Evolutionary conservation across 768 basidiomycete species (phyloP), one percentile per base, ranked within the genome.

Genomic region (Boletus sp.): DNA sequence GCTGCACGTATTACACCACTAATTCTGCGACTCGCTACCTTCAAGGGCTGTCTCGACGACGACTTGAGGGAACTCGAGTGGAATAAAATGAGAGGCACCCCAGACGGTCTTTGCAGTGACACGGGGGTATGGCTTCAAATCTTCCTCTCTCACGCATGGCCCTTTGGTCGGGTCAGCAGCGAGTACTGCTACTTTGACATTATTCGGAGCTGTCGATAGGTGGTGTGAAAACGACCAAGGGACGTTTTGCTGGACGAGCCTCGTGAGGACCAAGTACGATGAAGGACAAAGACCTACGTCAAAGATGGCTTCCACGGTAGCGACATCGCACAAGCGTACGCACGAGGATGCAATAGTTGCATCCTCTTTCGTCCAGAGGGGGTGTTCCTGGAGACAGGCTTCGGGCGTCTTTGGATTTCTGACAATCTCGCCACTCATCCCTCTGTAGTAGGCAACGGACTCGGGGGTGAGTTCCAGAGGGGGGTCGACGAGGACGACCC

Each of bases 201-300:
- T 58, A 14, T 56, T 47, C 15, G 61, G 65, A 1, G 9, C 30
- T 8, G 24, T 14, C 30, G 9, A 44, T 0, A 66, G 35, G 2
- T 36, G 47, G 50, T 59, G 57, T 6, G 50, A 30, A 40, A 64
- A 67, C n/a, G 65, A 62, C 67, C 67, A 67, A 9, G 65, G 60
- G 0, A 17, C 2, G 47, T 67, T 68, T 62, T 69, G 58, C 67
- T 69, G n/a, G 4, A 37, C 14, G 5, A 24, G 17, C 5, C 5
- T 12, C 17, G 39, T 60, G 3, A 54, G 44, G 17, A 33, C 17
- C 10, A 1, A 12, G 1, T 5, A 12, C 2, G 20, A n/a, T 17
- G n/a, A 15, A 17, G 4, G 2, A 52, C 0, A 3, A 17, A 9
- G 20, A 56, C 65, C 17, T 55, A 61, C 65, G n/a, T 64, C 62